A percentile compares a stretch with the other conserved stretches of the same genome.
phyloP scores from a whole-genome alignment of 202 grass and related monocot species.

The Cymbopogon flexuosus region DNA sequence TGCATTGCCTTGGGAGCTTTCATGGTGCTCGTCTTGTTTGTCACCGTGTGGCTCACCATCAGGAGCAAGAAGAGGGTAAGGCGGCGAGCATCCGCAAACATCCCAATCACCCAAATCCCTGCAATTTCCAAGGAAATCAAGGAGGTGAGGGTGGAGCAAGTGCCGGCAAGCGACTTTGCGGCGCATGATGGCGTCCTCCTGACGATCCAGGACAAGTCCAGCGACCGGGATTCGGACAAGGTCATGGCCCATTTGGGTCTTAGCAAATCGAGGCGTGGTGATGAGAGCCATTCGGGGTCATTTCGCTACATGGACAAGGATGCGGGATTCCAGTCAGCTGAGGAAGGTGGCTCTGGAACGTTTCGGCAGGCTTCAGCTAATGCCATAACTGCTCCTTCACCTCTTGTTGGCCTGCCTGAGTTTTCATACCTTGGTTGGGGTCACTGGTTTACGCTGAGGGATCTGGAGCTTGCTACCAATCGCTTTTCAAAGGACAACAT shows the following conservation, averaged over 20 bases:
- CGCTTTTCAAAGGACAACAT: constrained; percentile 94
- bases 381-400: constrained; percentile 50
- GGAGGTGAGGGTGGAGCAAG: constrained; percentile 76
- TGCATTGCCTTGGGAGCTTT: constrained; percentile 58
- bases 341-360: constrained; percentile 59
- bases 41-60: constrained; percentile 55
- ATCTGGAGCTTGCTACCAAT: constrained; percentile 80
- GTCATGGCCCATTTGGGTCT: constrained; percentile 51
- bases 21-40: constrained; percentile 55
- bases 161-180: constrained; percentile 34
- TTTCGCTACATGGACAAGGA: constrained; percentile 65
- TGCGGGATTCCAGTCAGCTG: constrained; percentile 61
- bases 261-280: constrained; percentile 55
- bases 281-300: constrained; percentile 63
- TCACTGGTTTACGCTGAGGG: constrained; percentile 96
- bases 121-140: constrained; percentile 94
- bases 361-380: constrained; percentile 52
- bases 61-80: constrained; percentile 56
- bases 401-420: constrained; percentile 75
- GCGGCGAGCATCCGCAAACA: constrained; percentile 42
- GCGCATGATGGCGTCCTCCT: constrained; percentile 45
- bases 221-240: constrained; percentile 63
- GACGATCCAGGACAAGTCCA: constrained; percentile 55
- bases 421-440: constrained; percentile 92
- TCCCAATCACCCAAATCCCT: constrained; percentile 78